Evolutionary conservation across 2,329 filamentous ascomycete species (phyloP), one percentile per base, ranked within the genome.

Genomic region (Alternaria conjuncta): DNA sequence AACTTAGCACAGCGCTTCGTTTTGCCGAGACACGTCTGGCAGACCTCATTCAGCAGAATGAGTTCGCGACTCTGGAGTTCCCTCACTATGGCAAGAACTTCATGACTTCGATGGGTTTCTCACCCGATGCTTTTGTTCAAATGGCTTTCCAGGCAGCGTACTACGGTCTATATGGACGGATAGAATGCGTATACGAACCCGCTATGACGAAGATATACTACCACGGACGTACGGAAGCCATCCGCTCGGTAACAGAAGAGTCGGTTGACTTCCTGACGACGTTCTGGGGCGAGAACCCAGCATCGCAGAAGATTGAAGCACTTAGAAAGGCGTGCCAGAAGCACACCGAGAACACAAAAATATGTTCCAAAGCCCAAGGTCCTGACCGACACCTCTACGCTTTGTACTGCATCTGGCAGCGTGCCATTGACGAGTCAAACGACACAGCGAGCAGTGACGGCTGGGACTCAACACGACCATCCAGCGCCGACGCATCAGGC

Each of bases 131-230:
- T 0, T 99, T 97, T 77, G 92, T 99, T 20, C 96, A 99, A 80
- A 98, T 99, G 95, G 96, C 96, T 0, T 97, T 97, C 83, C 96
- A 99, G 80, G 95, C 95, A 5, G 95, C 96, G 1, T 98, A 99
- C 83, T 99, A 97, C 75, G 96, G 96, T 2, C 86, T 99, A 8
- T 99, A 98, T 73, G 96, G 96, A 4, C 89, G 93, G 5, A 89
- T 97, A 1, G 96, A 98, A 80, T 97, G 93, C 77, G 96, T 94
- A 0, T 99, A 99, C 78, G 96, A 99, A 80, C 96, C 96, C 8
- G 95, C 96, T 45, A 98, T 99, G 96, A 99, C 96, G 55, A 99
- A 99, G 80, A 85, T 91, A 63, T 99, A 89, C 82, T 88, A 96
- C 64, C 96, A 98, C 77, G 96, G 96, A 11, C 91, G 96, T 49